A percentile compares a stretch with the other conserved stretches of the same genome.
Conservation (phyloP, 2,329 filamentous ascomycete species). For the Claviceps sp. region DNA sequence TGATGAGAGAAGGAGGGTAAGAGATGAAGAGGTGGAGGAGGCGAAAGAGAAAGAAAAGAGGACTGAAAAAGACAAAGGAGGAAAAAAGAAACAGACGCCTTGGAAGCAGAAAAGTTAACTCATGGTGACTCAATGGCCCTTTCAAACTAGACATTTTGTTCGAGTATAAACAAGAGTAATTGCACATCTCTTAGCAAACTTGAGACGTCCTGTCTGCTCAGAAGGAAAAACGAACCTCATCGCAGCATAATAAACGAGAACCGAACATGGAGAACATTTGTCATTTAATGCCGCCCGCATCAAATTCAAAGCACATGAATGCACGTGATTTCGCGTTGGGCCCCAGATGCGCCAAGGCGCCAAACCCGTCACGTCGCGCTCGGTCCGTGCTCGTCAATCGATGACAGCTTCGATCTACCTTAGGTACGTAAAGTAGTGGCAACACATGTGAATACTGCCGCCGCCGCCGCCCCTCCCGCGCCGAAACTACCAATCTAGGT, state of each 20-base stretch:
- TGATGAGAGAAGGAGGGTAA: background rate
- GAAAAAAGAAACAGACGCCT: background rate
- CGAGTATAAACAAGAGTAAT: too few relatives aligned
- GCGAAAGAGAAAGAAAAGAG: background rate
- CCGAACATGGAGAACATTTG: too few relatives aligned
- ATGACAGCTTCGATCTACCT: background rate
- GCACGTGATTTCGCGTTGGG: conserved; percentile 10
- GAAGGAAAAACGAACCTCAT: background rate
- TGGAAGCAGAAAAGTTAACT: background rate
- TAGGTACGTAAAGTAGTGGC: too few relatives aligned
- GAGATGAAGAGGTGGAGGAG: background rate
- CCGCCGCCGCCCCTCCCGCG: too few relatives aligned
- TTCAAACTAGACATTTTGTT: too few relatives aligned
- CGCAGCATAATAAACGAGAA: too few relatives aligned
- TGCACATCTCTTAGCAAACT: too few relatives aligned
- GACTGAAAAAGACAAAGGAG: background rate
- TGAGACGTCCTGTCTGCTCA: too few relatives aligned
- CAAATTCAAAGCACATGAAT: background rate
- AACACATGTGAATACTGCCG: too few relatives aligned
- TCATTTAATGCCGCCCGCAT: background rate
- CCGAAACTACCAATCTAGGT: too few relatives aligned
- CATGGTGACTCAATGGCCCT: too few relatives aligned
- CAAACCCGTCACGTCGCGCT: background rate
- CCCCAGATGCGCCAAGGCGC: background rate
- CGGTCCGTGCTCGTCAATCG: background rate